Evolutionary conservation across 2,329 filamentous ascomycete species (phyloP), one percentile per base, ranked within the genome.

Genomic region (Pyricularia sp.): DNA sequence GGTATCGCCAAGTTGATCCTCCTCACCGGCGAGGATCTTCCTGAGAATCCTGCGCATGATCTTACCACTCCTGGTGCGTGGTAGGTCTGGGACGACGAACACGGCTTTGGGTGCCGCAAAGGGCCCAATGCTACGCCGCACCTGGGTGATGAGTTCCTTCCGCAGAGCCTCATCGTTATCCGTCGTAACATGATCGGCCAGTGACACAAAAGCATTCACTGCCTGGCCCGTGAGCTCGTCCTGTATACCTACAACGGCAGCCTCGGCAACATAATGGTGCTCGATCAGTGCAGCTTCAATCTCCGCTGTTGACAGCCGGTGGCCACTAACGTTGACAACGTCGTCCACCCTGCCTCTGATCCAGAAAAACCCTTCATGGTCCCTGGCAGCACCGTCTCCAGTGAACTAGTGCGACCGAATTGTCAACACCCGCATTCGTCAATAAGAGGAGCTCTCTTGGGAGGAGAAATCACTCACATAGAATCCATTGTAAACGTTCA

Each of bases 311-410:
- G 93, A 97, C 68, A 99, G 83, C 75, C 94, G 89, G 78, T 99
- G 94, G 31, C 94, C 94, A 71, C 90, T 94, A 68, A 99, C 94
- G 77, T 99, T 99, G 76, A 99, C 93, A 59, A 99, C 94, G 72
- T 99, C 94, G 74, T 99, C 94, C 64, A 99, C 94, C 77, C 94
- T 92, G 69, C 94, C 94, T 68, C 94, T 91, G 75, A 99, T 99
- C 94, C 94, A 99, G 86, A 97, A 99, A 82, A 97, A 99, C 65
- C 94, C 94, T 72, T 99, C 94, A 78, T 96, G 90, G 75, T 99
- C 94, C 74, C 94, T 90, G 66, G 90, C 94, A 65, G 94, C 94
- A 74, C 94, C 94, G 74, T 99, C 94, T 66, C 91, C 91, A 19
- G 91, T 94, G 79, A 94, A 96, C 88, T 91, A 69, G 12, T 57